Base-by-base conservation (phyloP, 176 grass and related monocot genomes). In the Canna indica region DNA sequence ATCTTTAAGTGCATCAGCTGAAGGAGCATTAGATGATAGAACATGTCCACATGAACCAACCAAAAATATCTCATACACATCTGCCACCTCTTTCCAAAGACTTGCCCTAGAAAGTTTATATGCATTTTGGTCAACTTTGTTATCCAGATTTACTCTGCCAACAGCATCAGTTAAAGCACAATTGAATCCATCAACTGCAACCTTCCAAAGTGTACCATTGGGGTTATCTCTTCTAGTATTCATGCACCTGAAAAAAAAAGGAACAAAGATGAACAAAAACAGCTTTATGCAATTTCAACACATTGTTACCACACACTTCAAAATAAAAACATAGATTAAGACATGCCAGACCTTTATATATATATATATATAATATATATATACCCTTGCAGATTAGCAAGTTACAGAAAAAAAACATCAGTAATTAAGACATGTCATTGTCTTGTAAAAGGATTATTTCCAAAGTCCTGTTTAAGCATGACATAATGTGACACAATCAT, bases 201-300 rank as follows among this genome's bases (percentile, higher is more conserved):
- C 81, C 83, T 84, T 92, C 94, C 94, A 97, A 75, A 97, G 86
- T 65, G 84, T 87, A 71, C 94, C 86, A 59, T 71, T 92, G 39
- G 94, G 94, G 64, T 93, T 92, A 87, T 97, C 94, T 85, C 94
- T 97, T 65, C 94, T 97, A 72, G 89, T 97, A 82, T 72, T 92
- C 94, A 97, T 97, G 78, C 88, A 97, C 85, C 94, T 97, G 69
- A 52, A 83, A 74, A 68, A 41, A 47, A 85, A 28, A 44, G 57
- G 27, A 52, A 78, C 12, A 72, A 63, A 75, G 77, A 15, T 60
- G 11, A 8, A 68, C 36, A 71, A 59, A 59, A 42, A 77, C 16
- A 26, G 33, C 24, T 31, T 28, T 14, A 28, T 70, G 41, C 11
- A 44, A 47, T 30, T 47, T 13, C 20, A 62, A 4, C 5, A 62